phyloP scores from a whole-genome alignment of 352 stramenopile species.

The Phytophthora megakarya region DNA sequence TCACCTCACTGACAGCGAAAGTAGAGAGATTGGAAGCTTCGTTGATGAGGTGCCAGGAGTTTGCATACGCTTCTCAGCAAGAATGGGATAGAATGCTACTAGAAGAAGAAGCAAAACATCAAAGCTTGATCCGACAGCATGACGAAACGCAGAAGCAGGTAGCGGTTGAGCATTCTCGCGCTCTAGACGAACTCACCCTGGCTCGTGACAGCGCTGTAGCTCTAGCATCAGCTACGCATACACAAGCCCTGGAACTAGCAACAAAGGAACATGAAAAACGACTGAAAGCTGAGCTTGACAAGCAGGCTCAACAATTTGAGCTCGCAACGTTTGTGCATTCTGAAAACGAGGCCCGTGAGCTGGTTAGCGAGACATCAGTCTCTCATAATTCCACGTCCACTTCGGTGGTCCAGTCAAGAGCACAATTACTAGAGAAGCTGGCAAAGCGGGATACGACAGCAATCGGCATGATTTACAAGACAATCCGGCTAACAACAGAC shows the following conservation, averaged over 20 bases:
- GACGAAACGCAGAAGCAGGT: slow-evolving; percentile 19
- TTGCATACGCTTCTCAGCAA: slow-evolving; percentile 18
- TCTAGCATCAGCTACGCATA: slow-evolving; percentile 23
- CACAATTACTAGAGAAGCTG: slow-evolving; percentile 52
- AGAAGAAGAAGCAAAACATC: slow-evolving; percentile 33
- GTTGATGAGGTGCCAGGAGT: slow-evolving; percentile 34
- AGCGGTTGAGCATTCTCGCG: slow-evolving; percentile 11
- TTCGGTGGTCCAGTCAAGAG: slow-evolving; percentile 30
- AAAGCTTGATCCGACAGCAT: slow-evolving; percentile 21
- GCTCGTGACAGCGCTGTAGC: slow-evolving; percentile 16
- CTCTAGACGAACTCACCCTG: slow-evolving; percentile 20
- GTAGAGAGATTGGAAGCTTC: slow-evolving; percentile 32
- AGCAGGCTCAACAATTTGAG: slow-evolving; percentile 54
- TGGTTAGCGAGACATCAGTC: slow-evolving; percentile 5
- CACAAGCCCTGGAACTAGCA: slow-evolving; percentile 25
- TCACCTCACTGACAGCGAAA: slow-evolving; percentile 21
- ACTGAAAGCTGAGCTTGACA: slow-evolving; percentile 39
- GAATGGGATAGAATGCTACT: slow-evolving; percentile 32
- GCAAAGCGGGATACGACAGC: slow-evolving; percentile 63
- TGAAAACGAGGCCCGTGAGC: slow-evolving; percentile 15
- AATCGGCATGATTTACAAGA: slow-evolving; percentile 67
- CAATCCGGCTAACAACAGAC: slow-evolving; percentile 69
- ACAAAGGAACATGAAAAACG: slow-evolving; percentile 17
- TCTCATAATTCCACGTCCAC: neutral
- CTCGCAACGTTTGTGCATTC: slow-evolving; percentile 37